Percentiles rank a stretch among this genome's conserved stretches.
Conservation (phyloP, 2,329 filamentous ascomycete species). For the Metarhizium guizhouense region DNA sequence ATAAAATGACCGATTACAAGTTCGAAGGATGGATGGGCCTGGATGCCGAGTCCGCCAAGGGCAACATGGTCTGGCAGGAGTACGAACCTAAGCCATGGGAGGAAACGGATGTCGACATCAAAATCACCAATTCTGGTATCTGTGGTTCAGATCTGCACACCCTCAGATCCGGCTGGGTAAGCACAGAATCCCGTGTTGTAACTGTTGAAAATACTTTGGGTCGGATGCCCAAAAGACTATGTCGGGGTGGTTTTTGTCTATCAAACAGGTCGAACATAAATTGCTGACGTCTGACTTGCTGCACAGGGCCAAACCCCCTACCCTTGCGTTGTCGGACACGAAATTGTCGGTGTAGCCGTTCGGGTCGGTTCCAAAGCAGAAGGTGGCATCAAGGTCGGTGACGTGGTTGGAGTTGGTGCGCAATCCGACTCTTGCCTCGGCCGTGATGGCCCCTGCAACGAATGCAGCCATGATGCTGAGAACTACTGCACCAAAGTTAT, state of each 20-base stretch:
- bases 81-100: conserved; percentile 58
- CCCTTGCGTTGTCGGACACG: conserved; percentile 52
- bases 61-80: conserved; percentile 45
- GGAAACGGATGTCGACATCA: conserved; percentile 57
- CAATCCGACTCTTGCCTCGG: conserved; percentile 46
- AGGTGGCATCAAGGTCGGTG: conserved; percentile 45
- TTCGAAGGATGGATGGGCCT: conserved; percentile 44
- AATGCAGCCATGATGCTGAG: conserved; percentile 31
- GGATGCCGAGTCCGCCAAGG: conserved; percentile 29
- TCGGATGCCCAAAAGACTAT: background rate
- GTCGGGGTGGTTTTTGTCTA: background rate
- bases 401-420: conserved; percentile 55
- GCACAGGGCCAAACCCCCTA: conserved; percentile 11
- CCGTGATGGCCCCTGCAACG: conserved; percentile 27
- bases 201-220: background rate
- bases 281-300: background rate
- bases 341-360: conserved; percentile 53
- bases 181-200: background rate
- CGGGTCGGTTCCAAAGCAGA: conserved; percentile 41
- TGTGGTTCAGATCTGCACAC: conserved; percentile 55
- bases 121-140: conserved; percentile 56
- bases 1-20: conserved; percentile 29
- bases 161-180: conserved; percentile 44
- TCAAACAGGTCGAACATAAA: background rate
- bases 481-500: conserved; percentile 33